Conservation (phyloP, 1,284 basidiomycete species). For the Exobasidium rhododendri region DNA sequence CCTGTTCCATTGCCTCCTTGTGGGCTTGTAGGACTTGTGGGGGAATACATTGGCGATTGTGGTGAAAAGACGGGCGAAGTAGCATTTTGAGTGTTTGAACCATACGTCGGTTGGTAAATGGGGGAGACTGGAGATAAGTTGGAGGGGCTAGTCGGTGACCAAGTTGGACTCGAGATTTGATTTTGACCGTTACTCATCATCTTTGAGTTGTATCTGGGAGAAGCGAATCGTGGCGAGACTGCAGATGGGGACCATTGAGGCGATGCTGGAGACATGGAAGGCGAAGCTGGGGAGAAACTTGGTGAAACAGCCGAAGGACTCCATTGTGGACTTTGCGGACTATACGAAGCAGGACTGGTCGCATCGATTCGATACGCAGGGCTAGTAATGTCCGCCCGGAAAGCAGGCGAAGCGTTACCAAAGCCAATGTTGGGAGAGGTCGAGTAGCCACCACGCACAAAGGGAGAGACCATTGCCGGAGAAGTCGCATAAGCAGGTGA, state of each 20-base stretch:
- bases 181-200: not conserved
- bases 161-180: constrained; percentile 4
- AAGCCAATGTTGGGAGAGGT: constrained; percentile 60
- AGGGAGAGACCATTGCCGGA: constrained; percentile 11
- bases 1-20: not conserved
- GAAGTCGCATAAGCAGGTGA: constrained; percentile 44
- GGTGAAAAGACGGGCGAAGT: constrained; percentile 15
- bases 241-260: constrained; percentile 8
- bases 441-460: constrained; percentile 27
- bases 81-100: not conserved
- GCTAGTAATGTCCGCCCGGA: constrained; percentile 34
- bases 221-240: not conserved
- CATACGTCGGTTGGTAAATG: constrained; percentile 7
- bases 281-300: constrained; percentile 8
- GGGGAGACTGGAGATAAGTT: not conserved
- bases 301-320: constrained; percentile 10
- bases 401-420: constrained; percentile 64
- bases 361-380: constrained; percentile 30
- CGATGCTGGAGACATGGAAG: constrained; percentile 10
- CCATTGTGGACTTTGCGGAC: constrained; percentile 15
- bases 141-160: constrained; percentile 11
- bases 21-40: constrained; percentile 6
- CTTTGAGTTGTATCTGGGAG: not conserved
- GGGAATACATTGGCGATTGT: constrained; percentile 10
- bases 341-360: constrained; percentile 37